These are phyloP conservation scores for Salix suchowensis DNA, from an alignment of 345 rosid genomes.

Conservation along the genomic window DNA sequence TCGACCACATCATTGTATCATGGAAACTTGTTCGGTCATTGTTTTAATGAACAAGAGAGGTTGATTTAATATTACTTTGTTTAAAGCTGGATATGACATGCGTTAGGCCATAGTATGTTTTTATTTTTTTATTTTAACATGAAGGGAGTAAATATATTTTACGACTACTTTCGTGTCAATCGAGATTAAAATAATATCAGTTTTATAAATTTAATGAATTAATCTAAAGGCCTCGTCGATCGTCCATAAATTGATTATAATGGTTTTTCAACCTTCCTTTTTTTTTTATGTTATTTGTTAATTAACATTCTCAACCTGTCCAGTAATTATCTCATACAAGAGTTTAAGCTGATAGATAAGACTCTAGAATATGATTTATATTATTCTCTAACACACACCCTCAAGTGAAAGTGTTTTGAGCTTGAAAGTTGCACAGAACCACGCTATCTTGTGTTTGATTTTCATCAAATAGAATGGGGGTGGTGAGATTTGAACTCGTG, in stretches of 20 bases:
- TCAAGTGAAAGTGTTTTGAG: accelerated
- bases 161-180: no score
- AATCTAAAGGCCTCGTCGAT: not conserved
- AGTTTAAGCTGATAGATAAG: no score
- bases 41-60: not conserved
- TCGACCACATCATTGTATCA: constrained; percentile 12
- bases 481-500: no score
- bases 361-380: no score
- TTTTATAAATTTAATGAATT: no score
- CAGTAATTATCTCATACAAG: no score
- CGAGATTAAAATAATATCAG: no score
- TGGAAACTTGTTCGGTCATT: not conserved
- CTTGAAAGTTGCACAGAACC: no score
- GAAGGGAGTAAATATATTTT: no score
- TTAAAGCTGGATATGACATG: not conserved
- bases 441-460: no score
- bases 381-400: no score
- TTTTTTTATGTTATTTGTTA: not conserved
- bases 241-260: not conserved
- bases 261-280: not conserved
- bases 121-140: not conserved
- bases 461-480: no score
- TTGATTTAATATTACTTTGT: not conserved
- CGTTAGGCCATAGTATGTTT: not conserved
- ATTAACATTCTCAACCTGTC: not conserved